A percentile compares a stretch with the other conserved stretches of the same genome.
Evolutionary conservation across 2,329 filamentous ascomycete genomes (phyloP).

Genomic region (Calonectria hawksworthii): DNA sequence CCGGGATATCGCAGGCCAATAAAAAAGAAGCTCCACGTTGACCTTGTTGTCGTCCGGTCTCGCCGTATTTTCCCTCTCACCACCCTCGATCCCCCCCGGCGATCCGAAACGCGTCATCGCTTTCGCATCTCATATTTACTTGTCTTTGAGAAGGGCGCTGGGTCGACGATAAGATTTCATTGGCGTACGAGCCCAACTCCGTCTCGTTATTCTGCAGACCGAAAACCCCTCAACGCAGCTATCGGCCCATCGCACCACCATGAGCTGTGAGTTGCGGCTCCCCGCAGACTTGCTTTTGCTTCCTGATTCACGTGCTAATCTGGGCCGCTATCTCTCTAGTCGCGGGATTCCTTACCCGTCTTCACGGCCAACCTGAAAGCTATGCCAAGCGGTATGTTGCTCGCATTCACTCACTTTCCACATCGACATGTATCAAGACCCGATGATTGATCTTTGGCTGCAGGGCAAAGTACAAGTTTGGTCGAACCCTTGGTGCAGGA

Average conservation of each 20-base stretch:
- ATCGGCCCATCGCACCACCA: slow-evolving; percentile 29
- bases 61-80: neutral
- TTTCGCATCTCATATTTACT: neutral
- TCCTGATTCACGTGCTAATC: slow-evolving; percentile 39
- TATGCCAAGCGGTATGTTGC: slow-evolving; percentile 92
- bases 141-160: too few species aligned
- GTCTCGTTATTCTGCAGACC: neutral
- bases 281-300: slow-evolving; percentile 38
- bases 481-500: slow-evolving; percentile 92
- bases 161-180: too few species aligned
- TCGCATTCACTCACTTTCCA: slow-evolving; percentile 40
- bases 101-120: neutral
- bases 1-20: neutral
- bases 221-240: neutral
- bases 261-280: slow-evolving; percentile 51
- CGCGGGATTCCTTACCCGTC: slow-evolving; percentile 91
- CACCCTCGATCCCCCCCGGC: neutral
- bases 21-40: neutral
- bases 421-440: slow-evolving; percentile 33
- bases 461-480: slow-evolving; percentile 91
- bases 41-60: neutral
- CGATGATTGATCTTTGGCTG: slow-evolving; percentile 37
- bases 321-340: slow-evolving; percentile 64
- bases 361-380: slow-evolving; percentile 95
- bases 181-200: neutral